phyloP scores from a whole-genome alignment of 163 green algal species.

The Botryococcus braunii region DNA sequence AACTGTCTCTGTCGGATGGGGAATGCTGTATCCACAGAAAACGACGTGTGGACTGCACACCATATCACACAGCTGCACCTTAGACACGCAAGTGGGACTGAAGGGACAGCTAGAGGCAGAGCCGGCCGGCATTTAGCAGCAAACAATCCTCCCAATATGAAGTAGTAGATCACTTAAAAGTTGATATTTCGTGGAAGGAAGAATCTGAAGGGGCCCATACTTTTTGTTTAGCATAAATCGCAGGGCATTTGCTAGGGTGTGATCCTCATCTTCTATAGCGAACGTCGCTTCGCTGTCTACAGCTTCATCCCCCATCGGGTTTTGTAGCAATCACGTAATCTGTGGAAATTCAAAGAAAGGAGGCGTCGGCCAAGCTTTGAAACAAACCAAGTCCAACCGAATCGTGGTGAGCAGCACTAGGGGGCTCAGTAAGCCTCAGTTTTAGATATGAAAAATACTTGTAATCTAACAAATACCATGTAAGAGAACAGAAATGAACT shows the following conservation, averaged over 20 bases:
- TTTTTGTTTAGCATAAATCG: constrained; percentile 79
- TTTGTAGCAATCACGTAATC: too few species aligned
- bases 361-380: too few species aligned
- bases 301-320: too few species aligned
- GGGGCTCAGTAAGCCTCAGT: too few species aligned
- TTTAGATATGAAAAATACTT: too few species aligned
- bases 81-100: background rate
- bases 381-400: too few species aligned
- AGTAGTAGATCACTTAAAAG: background rate
- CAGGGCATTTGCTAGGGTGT: constrained; percentile 75
- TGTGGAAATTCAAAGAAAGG: too few species aligned
- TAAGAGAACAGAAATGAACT: too few species aligned
- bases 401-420: too few species aligned
- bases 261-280: constrained; percentile 67
- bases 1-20: constrained; percentile 67
- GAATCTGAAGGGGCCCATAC: constrained; percentile 31
- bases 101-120: background rate
- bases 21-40: constrained; percentile 77
- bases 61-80: background rate
- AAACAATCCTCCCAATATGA: too few species aligned
- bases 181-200: background rate
- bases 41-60: constrained; percentile 54
- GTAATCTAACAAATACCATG: too few species aligned
- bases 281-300: constrained; percentile 53
- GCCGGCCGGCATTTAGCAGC: background rate